A percentile compares a stretch with the other conserved stretches of the same genome.
Conservation (phyloP, 1,139 yeast genomes). For the Magnusiomyces starmeri region DNA sequence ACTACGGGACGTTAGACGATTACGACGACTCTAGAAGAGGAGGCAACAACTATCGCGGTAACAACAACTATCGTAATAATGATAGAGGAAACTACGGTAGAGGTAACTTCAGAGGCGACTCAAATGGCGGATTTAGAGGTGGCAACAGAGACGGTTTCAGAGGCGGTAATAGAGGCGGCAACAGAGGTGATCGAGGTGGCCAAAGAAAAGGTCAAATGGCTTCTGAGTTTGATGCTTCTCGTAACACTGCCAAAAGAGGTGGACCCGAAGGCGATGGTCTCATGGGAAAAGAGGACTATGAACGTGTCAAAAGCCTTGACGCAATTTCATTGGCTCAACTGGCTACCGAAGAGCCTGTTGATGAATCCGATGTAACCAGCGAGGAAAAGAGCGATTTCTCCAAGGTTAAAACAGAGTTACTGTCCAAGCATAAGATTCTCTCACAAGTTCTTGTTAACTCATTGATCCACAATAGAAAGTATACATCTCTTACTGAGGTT, state of each 20-base stretch:
- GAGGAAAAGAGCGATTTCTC: conserved; percentile 25
- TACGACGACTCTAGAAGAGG: conserved; percentile 4
- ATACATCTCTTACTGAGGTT: conserved; percentile 57
- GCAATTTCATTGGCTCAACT: conserved; percentile 14
- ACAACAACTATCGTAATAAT: background rate
- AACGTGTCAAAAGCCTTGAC: conserved; percentile 22
- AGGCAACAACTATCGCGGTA: background rate
- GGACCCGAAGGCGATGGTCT: conserved; percentile 32
- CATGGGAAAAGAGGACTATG: conserved; percentile 30
- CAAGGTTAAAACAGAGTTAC: conserved; percentile 26
- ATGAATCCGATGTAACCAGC: conserved; percentile 1
- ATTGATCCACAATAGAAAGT: conserved; percentile 30
- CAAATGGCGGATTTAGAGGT: background rate
- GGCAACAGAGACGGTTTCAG: background rate
- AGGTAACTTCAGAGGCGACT: no score
- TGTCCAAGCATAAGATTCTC: conserved; percentile 28
- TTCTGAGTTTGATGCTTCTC: conserved; percentile 16
- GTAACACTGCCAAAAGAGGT: conserved; percentile 16
- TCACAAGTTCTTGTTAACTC: conserved; percentile 33
- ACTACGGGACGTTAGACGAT: background rate
- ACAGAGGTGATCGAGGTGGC: conserved; percentile 1
- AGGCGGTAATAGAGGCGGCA: conserved; percentile 4
- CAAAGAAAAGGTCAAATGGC: conserved; percentile 8
- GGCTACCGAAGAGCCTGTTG: conserved; percentile 12
- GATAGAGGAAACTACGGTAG: conserved; percentile 6